Evolutionary conservation across 192 early-diverging fungal genomes (phyloP).

Genomic region (Dimargaris cristalligena): DNA sequence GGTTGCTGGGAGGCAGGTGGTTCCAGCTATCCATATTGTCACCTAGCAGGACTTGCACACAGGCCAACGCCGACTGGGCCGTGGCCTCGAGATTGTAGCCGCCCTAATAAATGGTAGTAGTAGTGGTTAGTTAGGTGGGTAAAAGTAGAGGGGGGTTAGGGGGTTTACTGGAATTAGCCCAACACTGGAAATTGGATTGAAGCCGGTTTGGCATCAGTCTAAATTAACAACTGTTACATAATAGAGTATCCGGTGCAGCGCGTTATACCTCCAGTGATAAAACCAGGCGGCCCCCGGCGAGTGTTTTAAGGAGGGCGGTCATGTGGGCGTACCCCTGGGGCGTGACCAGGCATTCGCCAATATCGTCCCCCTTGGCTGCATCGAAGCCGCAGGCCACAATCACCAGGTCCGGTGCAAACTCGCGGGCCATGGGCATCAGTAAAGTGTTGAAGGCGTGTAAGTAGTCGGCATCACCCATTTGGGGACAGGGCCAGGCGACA

Average conservation of each 20-base stretch:
- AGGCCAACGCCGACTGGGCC: constrained; percentile 55
- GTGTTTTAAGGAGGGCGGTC: constrained; percentile 58
- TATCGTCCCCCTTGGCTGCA: constrained; percentile 63
- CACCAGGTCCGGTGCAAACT: constrained; percentile 72
- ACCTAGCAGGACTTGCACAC: constrained; percentile 51
- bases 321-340: constrained; percentile 73
- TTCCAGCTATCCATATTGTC: constrained; percentile 23
- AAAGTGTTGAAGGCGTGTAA: constrained; percentile 62
- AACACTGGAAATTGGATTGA: no score
- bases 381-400: constrained; percentile 84
- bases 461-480: constrained; percentile 77
- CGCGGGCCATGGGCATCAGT: constrained; percentile 63
- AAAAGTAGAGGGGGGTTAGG: no score
- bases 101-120: constrained; percentile 27
- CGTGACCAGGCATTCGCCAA: constrained; percentile 66
- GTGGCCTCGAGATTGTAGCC: constrained; percentile 73
- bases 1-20: neutral
- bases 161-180: no score
- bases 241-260: no score
- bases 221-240: no score
- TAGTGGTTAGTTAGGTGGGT: neutral
- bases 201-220: no score
- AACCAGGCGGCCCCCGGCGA: constrained; percentile 57
- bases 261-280: constrained; percentile 64
- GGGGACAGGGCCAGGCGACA: constrained; percentile 59